These are phyloP conservation scores for Pleurotus djamor DNA, from an alignment of 768 basidiomycete genomes.

Conservation along the genomic window DNA sequence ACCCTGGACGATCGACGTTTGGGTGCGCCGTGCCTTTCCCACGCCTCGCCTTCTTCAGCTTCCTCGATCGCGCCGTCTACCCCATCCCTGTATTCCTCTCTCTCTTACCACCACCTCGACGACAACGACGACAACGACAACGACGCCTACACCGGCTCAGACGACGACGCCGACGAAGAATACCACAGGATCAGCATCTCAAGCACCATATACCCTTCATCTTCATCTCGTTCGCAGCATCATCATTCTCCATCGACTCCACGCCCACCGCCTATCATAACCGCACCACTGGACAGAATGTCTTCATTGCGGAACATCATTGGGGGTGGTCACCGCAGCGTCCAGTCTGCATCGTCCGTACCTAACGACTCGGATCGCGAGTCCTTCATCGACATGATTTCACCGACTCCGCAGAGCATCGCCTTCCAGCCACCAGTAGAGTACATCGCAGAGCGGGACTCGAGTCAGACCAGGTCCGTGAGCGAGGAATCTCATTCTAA, in stretches of 20 bases:
- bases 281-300: constrained; percentile 13
- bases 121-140: neutral
- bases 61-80: constrained; percentile 12
- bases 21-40: constrained; percentile 4
- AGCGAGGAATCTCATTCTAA: constrained; percentile 15
- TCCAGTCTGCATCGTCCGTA: neutral
- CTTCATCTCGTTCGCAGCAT: constrained; percentile 22
- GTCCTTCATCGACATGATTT: constrained; percentile 48
- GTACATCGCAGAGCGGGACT: too few relatives aligned
- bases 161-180: constrained; percentile 10
- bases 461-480: neutral
- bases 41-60: constrained; percentile 2
- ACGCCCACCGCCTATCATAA: constrained; percentile 19
- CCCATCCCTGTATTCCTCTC: constrained; percentile 17
- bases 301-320: constrained; percentile 20
- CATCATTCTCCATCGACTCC: constrained; percentile 17
- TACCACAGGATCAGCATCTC: constrained; percentile 41
- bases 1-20: neutral
- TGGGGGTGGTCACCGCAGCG: constrained; percentile 4
- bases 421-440: neutral
- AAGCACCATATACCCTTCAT: constrained; percentile 35
- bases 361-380: neutral
- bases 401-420: constrained; percentile 17
- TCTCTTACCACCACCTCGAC: constrained; percentile 25
- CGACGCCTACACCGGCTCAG: neutral